Base-by-base conservation (phyloP, 331 rosid genomes). In the Telfairia occidentalis region DNA sequence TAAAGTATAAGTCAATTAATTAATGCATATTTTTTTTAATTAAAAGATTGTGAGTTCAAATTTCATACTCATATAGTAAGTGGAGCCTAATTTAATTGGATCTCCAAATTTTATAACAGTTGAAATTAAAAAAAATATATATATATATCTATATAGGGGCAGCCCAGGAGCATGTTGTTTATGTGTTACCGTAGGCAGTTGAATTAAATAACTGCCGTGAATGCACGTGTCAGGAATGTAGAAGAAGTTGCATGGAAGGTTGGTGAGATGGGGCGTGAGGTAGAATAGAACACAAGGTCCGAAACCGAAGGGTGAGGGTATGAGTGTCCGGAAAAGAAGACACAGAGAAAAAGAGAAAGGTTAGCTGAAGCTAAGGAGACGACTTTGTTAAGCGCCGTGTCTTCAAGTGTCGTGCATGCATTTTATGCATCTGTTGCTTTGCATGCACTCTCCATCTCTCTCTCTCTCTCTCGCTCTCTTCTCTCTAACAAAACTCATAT, bases 331-430 rank as follows among this genome's bases (percentile, higher is more conserved):
- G 37, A 69, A 79, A 73, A 71, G 34, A 67, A 80, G 71, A 60
- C 48, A 43, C 54, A 34, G 66, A 69, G 40, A 29, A 42, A 15
- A 45, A 50, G n/a, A 77, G 43, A 61, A 19, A 48, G 13, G 79
- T 67, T 38, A 2, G 45, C 5, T 60, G 42, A 60, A 38, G 69
- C 3, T n/a, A n/a, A 71, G 73, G 75, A 53, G 78, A 79, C 74
- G 85, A 81, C 86, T n/a, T 86, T 71, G 87, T 77, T 78, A 71
- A 78, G 88, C 84, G 87, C 77, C 75, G 92, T 78, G 91, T 83
- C 80, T 94, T 88, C 95, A 89, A 87, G 88, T 91, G 96, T 94
- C 96, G 91, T 94, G 98, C 98, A 94, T 94, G 98, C 97, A 91
- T 88, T 87, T 91, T 90, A 87, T 89, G 95, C 89, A 70, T 82